A percentile compares a stretch with the other conserved stretches of the same genome.
Conservation (phyloP, 768 basidiomycete species). For the Boletus barrowsii region DNA sequence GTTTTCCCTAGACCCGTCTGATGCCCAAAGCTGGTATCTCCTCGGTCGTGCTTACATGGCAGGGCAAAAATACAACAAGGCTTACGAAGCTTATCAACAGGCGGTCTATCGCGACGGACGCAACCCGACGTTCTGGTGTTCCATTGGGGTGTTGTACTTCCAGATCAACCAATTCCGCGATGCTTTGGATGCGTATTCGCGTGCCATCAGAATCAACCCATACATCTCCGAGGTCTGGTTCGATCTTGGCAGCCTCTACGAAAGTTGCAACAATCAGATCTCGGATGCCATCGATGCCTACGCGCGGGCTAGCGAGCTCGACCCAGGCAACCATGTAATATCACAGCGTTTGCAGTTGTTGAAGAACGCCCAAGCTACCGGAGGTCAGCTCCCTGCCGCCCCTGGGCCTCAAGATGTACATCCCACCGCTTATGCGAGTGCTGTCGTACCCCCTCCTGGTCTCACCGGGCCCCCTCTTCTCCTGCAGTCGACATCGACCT, state of each 20-base stretch:
- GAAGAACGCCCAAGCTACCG: conserved; percentile 73
- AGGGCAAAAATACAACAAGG: conserved; percentile 97
- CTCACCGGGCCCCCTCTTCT: conserved; percentile 66
- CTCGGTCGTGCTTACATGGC: conserved; percentile 99
- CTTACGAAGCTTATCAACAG: conserved; percentile 99
- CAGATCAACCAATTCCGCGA: conserved; percentile 99
- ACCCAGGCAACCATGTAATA: conserved; percentile 81
- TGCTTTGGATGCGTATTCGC: conserved; percentile 97
- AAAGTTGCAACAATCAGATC: conserved; percentile 98
- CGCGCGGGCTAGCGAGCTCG: conserved; percentile 90
- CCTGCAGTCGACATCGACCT: conserved; percentile 43
- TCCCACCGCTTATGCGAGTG: conserved; percentile 88
- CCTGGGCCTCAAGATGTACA: conserved; percentile 95
- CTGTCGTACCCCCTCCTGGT: conserved; percentile 67
- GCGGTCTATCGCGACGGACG: conserved; percentile 98
- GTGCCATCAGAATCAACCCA: conserved; percentile 97
- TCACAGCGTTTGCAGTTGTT: conserved; percentile 75
- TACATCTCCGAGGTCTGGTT: conserved; percentile 86
- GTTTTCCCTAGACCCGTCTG: conserved; percentile 69
- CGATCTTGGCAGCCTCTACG: conserved; percentile 94
- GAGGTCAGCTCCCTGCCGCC: conserved; percentile 75
- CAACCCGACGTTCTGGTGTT: conserved; percentile 99
- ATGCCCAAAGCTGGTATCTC: conserved; percentile 99
- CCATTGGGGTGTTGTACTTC: conserved; percentile 98
- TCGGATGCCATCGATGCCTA: conserved; percentile 99